These are phyloP conservation scores for Pilaira anomala DNA, from an alignment of 192 early-diverging fungal species.

Conservation along the genomic window DNA sequence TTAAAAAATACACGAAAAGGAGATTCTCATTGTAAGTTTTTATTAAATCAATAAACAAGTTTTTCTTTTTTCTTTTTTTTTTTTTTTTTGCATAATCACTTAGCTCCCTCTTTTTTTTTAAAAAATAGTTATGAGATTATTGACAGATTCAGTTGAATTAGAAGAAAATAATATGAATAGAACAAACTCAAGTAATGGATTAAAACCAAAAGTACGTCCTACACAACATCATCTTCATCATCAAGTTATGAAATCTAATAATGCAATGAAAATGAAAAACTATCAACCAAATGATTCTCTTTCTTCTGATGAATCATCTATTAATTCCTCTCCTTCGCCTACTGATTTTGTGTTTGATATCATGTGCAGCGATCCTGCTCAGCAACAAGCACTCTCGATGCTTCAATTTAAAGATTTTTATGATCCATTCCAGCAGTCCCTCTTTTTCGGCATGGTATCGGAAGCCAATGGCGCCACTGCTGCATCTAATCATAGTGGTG, in stretches of 20 bases:
- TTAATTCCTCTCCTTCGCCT: conserved; percentile 33
- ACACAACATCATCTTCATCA: neutral
- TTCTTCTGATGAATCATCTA: conserved; percentile 37
- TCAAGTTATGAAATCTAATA: neutral
- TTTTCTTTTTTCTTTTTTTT: neutral
- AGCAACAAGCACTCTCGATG: conserved; percentile 18
- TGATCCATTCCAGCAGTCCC: conserved; percentile 15
- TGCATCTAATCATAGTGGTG: neutral
- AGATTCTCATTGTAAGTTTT: conserved; percentile 46
- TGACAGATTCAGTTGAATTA: conserved; percentile 41
- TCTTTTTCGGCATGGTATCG: conserved; percentile 9
- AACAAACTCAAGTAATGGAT: neutral
- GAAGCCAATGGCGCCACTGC: neutral
- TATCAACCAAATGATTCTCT: conserved; percentile 28
- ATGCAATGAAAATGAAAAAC: conserved; percentile 15
- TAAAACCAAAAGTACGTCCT: neutral
- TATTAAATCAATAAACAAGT: neutral
- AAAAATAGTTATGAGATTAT: conserved; percentile 44
- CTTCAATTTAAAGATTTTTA: conserved; percentile 25
- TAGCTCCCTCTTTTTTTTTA: conserved; percentile 7
- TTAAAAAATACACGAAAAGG: conserved; percentile 69
- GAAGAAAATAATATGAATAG: conserved; percentile 21
- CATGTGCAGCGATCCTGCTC: conserved; percentile 31
- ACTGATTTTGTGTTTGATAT: conserved; percentile 38
- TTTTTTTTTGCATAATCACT: too few relatives aligned